These are phyloP conservation scores for Beauveria australis DNA, from an alignment of 2,329 filamentous ascomycete species.

Conservation along the genomic window DNA sequence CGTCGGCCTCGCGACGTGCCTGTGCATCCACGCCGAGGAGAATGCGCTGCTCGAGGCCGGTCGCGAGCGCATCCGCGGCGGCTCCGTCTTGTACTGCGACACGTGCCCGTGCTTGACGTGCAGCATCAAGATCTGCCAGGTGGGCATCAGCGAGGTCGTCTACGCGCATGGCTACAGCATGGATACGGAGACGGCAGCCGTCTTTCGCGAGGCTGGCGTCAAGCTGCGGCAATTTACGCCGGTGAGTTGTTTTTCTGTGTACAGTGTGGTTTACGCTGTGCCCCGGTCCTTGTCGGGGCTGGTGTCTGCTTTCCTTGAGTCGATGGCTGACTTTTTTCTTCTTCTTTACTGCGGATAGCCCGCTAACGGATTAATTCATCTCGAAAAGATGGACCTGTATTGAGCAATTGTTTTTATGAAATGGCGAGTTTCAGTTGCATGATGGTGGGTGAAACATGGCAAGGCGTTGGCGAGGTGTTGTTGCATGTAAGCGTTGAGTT, in stretches of 20 bases:
- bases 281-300: neutral
- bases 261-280: neutral
- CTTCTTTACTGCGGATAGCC: constrained; percentile 34
- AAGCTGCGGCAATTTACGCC: constrained; percentile 80
- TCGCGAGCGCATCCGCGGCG: constrained; percentile 76
- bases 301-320: neutral
- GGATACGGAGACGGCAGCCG: constrained; percentile 73
- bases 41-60: constrained; percentile 94
- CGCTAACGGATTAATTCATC: constrained; percentile 54
- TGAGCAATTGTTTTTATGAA: neutral
- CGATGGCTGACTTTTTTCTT: neutral
- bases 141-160: constrained; percentile 91
- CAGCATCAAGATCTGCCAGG: constrained; percentile 96
- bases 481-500: neutral
- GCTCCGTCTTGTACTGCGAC: constrained; percentile 82
- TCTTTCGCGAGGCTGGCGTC: constrained; percentile 79
- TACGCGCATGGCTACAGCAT: constrained; percentile 93
- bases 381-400: constrained; percentile 43
- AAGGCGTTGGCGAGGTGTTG: neutral
- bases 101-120: constrained; percentile 96
- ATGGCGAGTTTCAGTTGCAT: neutral
- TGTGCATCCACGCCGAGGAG: constrained; percentile 97
- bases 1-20: constrained; percentile 70
- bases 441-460: neutral
- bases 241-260: constrained; percentile 40